These are phyloP conservation scores for Haplosporangium sp. DNA, from an alignment of 371 early-diverging fungal genomes.

Conservation along the genomic window DNA sequence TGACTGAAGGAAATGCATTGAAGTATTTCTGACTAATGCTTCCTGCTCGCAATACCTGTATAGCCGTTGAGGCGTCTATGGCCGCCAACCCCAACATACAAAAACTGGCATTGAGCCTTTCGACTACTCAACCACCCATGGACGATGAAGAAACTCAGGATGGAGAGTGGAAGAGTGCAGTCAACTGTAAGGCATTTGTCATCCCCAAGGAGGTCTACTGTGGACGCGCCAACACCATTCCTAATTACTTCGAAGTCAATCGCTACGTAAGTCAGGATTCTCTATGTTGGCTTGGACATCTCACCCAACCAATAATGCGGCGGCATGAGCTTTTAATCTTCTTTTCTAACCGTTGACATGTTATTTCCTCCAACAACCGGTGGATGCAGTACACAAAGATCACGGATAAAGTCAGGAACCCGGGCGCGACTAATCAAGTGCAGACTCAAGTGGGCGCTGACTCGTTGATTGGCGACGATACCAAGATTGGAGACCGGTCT, in stretches of 20 bases:
- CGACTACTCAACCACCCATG: slow-evolving; percentile 28
- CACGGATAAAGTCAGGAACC: slow-evolving; percentile 62
- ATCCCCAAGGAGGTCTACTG: slow-evolving; percentile 60
- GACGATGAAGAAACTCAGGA: slow-evolving; percentile 4
- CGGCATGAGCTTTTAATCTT: neutral
- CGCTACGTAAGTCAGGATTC: slow-evolving; percentile 70
- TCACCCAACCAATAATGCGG: too few species aligned
- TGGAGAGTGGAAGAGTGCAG: slow-evolving; percentile 47
- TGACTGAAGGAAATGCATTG: neutral
- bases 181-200: slow-evolving; percentile 71
- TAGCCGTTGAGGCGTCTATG: slow-evolving; percentile 37
- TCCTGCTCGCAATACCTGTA: neutral
- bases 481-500: slow-evolving; percentile 90
- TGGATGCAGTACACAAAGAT: slow-evolving; percentile 62
- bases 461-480: slow-evolving; percentile 89
- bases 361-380: neutral
- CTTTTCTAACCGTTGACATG: neutral
- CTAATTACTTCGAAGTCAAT: slow-evolving; percentile 87
- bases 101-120: slow-evolving; percentile 53
- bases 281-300: neutral
- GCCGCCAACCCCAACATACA: slow-evolving; percentile 42
- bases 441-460: slow-evolving; percentile 91
- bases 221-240: slow-evolving; percentile 86
- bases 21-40: neutral
- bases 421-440: slow-evolving; percentile 68